A percentile compares a stretch with the other conserved stretches of the same genome.
Evolutionary conservation across 1,284 basidiomycete species (phyloP).

Genomic region (Tilletia horrida): DNA sequence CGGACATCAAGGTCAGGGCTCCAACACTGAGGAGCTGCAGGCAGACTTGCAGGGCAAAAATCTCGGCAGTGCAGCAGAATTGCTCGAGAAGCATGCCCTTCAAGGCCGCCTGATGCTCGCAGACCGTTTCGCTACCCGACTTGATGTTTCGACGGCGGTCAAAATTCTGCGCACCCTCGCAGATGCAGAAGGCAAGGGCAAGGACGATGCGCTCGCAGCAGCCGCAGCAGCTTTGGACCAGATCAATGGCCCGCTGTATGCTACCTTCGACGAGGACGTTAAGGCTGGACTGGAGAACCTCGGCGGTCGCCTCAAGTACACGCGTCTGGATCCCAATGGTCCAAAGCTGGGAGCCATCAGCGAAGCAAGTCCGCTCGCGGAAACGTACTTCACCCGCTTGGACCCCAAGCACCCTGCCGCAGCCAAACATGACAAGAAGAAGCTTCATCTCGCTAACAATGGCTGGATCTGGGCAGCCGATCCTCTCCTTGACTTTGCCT

Average conservation of each 20-base stretch:
- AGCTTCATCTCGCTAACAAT: conserved; percentile 82
- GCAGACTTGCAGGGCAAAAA: conserved; percentile 17
- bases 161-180: conserved; percentile 26
- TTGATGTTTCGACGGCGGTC: conserved; percentile 31
- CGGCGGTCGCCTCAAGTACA: conserved; percentile 40
- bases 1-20: not conserved
- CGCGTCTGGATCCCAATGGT: conserved; percentile 39
- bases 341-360: conserved; percentile 44
- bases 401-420: conserved; percentile 38
- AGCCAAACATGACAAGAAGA: conserved; percentile 63
- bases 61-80: not conserved
- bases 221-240: conserved; percentile 35
- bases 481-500: conserved; percentile 89
- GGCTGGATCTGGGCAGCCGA: conserved; percentile 99
- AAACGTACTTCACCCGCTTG: conserved; percentile 48
- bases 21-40: not conserved
- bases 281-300: conserved; percentile 43
- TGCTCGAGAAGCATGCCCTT: conserved; percentile 33
- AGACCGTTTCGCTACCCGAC: conserved; percentile 36
- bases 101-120: conserved; percentile 35
- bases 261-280: conserved; percentile 42
- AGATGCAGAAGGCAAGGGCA: conserved; percentile 22
- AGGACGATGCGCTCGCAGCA: conserved; percentile 26
- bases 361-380: conserved; percentile 36
- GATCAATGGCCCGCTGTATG: conserved; percentile 39